Percentiles rank a stretch among this genome's conserved stretches.
These are phyloP conservation scores for Candida mattraensis DNA, from an alignment of 805 yeast species.

Conservation along the genomic window DNA sequence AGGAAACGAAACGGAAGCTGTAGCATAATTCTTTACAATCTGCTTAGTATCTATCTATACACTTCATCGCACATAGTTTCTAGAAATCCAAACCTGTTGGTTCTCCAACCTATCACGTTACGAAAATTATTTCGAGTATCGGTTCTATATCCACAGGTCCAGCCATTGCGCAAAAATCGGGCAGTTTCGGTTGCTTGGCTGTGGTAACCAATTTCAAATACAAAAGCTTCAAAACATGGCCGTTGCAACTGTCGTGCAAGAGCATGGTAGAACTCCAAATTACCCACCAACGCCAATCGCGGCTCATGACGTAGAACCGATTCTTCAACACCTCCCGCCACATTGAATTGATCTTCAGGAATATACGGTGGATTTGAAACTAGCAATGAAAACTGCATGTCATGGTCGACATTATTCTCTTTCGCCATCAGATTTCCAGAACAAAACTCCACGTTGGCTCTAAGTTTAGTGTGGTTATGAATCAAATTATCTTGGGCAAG, in stretches of 20 bases:
- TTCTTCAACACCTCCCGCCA: conserved; percentile 46
- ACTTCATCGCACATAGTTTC: conserved; percentile 17
- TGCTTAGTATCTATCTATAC: conserved; percentile 2
- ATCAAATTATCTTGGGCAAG: conserved; percentile 49
- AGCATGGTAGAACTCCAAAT: conserved; percentile 64
- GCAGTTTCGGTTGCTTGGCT: conserved; percentile 46
- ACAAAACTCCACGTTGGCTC: conserved; percentile 15
- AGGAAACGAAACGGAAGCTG: conserved; percentile 4
- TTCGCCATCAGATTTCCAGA: conserved; percentile 24
- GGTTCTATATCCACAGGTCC: conserved; percentile 47
- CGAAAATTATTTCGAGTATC: conserved; percentile 57
- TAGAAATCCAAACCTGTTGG: conserved; percentile 12
- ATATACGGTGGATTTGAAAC: conserved; percentile 94
- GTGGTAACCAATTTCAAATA: conserved; percentile 73
- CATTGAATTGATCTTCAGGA: conserved; percentile 43
- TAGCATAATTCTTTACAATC: conserved; percentile 5
- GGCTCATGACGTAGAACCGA: conserved; percentile 82
- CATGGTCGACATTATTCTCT: conserved; percentile 3
- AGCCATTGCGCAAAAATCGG: conserved; percentile 7
- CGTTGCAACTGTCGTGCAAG: conserved; percentile 45
- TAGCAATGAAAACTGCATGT: conserved; percentile 49
- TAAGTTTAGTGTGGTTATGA: conserved; percentile 10
- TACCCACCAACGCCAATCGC: conserved; percentile 72
- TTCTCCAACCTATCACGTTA: conserved; percentile 64
- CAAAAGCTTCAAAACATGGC: conserved; percentile 51